These are phyloP conservation scores for Mucor lusitanicus DNA, from an alignment of 371 early-diverging fungal species.

Conservation along the genomic window DNA sequence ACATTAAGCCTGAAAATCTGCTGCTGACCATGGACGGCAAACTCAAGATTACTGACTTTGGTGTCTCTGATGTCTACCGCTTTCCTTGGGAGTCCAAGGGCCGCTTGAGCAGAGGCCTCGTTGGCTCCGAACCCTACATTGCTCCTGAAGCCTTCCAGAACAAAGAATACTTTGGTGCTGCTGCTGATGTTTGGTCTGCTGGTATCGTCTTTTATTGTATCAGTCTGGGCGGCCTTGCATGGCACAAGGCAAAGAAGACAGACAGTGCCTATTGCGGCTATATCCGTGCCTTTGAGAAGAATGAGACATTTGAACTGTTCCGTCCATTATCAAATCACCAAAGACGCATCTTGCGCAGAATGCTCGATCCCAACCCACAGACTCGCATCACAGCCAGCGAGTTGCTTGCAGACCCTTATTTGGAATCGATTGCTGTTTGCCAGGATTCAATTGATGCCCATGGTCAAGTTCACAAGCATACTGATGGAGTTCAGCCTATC, in stretches of 20 bases:
- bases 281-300: slow-evolving; percentile 44
- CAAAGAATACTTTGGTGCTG: slow-evolving; percentile 78
- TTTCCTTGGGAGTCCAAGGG: slow-evolving; percentile 75
- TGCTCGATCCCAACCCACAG: slow-evolving; percentile 49
- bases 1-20: slow-evolving; percentile 91
- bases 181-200: slow-evolving; percentile 83
- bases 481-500: slow-evolving; percentile 25
- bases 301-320: slow-evolving; percentile 62
- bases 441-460: slow-evolving; percentile 13
- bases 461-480: slow-evolving; percentile 17
- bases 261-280: slow-evolving; percentile 60
- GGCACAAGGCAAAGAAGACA: slow-evolving; percentile 71
- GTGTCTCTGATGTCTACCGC: slow-evolving; percentile 92
- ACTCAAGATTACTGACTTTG: slow-evolving; percentile 98
- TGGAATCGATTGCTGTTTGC: slow-evolving; percentile 56
- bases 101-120: slow-evolving; percentile 77
- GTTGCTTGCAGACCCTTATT: slow-evolving; percentile 69
- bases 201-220: slow-evolving; percentile 86
- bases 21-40: slow-evolving; percentile 78
- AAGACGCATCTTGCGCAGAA: slow-evolving; percentile 54
- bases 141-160: slow-evolving; percentile 81
- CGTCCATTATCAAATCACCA: slow-evolving; percentile 56
- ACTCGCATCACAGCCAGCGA: slow-evolving; percentile 60
- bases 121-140: slow-evolving; percentile 91
- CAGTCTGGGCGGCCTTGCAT: slow-evolving; percentile 55